These are phyloP conservation scores for Hypoxylon subgilvum DNA, from an alignment of 495 filamentous ascomycete species.

Conservation along the genomic window DNA sequence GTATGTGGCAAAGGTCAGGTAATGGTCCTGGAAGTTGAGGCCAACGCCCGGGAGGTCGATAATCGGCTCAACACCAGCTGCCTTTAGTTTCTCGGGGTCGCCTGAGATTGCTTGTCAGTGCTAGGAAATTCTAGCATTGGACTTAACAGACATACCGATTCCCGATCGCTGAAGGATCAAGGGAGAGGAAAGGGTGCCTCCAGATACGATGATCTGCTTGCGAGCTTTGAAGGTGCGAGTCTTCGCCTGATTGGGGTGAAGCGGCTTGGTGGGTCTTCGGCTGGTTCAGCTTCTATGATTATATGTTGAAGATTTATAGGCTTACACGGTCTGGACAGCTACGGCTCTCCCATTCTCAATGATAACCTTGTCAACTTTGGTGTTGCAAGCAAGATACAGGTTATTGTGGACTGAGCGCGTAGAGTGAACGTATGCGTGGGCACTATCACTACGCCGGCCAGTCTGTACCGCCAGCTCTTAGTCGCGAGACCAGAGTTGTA, in stretches of 20 bases:
- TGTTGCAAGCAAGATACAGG: slow-evolving; percentile 77
- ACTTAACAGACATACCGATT: slow-evolving; percentile 50
- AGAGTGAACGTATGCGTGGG: slow-evolving; percentile 77
- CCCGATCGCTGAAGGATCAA: slow-evolving; percentile 78
- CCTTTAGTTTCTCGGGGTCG: slow-evolving; percentile 74
- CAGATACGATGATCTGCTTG: slow-evolving; percentile 79
- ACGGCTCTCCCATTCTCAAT: slow-evolving; percentile 73
- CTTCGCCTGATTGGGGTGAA: slow-evolving; percentile 48
- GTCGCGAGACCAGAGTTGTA: background rate
- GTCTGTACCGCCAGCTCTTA: slow-evolving; percentile 48
- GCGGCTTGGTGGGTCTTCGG: slow-evolving; percentile 51
- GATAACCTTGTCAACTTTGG: slow-evolving; percentile 82
- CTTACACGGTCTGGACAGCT: slow-evolving; percentile 61
- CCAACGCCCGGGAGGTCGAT: slow-evolving; percentile 83
- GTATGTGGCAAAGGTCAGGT: slow-evolving; percentile 78
- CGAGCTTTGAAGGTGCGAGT: slow-evolving; percentile 69
- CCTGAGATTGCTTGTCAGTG: slow-evolving; percentile 35
- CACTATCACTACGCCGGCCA: slow-evolving; percentile 72
- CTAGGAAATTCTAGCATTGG: background rate
- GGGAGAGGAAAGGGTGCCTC: slow-evolving; percentile 79
- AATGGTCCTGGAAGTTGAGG: slow-evolving; percentile 85
- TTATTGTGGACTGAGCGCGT: slow-evolving; percentile 70
- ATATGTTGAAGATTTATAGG: too few relatives aligned
- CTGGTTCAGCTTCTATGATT: slow-evolving; percentile 1
- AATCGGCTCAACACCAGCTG: slow-evolving; percentile 71